Evolutionary conservation across 306 rosid genomes (phyloP), one percentile per base, ranked within the genome.

Genomic region (Rosa rugosa): DNA sequence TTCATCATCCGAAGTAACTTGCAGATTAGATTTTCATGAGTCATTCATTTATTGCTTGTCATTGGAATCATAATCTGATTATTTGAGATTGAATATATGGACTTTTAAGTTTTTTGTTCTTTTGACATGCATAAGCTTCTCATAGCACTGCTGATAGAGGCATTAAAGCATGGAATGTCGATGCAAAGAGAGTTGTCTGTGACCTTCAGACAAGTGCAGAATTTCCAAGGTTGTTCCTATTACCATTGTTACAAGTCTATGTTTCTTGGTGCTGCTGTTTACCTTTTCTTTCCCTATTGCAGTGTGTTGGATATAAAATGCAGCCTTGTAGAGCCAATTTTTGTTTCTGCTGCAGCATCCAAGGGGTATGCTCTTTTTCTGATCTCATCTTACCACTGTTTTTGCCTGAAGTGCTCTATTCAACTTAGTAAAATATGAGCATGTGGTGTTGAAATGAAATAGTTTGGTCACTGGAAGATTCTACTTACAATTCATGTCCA

Each of bases 131-230:
- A 74, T 87, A 92, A 94, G 99, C 99, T 94, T 84, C 89, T 94
- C 78, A 92, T 92, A 84, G 97, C 83, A 92, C 99, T 70, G 91
- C 97, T 51, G 92, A 92, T 79, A 93, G 90, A 68, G 94, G 99
- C 85, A 85, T 94, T 75, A 94, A 94, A 68, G 97, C 99, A 75
- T 94, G 99, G 99, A 94, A 94, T 75, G 99, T 83, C 72, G 99
- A 94, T 76, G 97, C 99, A 68, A 94, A 92, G 85, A 88, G 99
- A 87, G 99, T 91, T 80, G 99, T 94, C 66, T 94, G 99, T 83
- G 99, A 94, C 75, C 97, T 94, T 71, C 93, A 69, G 83, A 91
- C 97, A 4, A 91, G 92, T 42, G 87, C 89, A 87, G 81, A 84
- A 81, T 94, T 88, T 88, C 97, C 99, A 47, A 91, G 97, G 99